Evolutionary conservation across 768 basidiomycete species (phyloP), one percentile per base, ranked within the genome.

Genomic region (Lactarius quietus): DNA sequence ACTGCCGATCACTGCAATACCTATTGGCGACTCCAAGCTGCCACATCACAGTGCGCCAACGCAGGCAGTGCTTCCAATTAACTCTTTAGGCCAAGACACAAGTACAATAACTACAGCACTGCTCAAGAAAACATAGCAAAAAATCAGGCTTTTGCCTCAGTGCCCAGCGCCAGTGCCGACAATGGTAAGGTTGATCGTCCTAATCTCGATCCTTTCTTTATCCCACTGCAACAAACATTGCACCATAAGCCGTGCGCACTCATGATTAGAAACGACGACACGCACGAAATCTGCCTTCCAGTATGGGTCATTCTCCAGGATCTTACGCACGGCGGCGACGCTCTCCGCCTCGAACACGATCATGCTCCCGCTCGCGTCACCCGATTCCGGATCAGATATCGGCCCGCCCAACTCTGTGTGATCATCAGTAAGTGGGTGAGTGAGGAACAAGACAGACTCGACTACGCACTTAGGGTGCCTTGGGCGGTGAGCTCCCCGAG

Each of bases 301-400:
- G 64, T 83, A 83, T 1, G 77, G n/a, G 62, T 83, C 82, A 45
- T 66, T 66, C 68, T 83, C 76, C 20, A 80, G 71, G 38, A 74
- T 57, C 73, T 81, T 74, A 55, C 73, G 73, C 56, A 78, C 77
- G 3, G 73, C 78, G 39, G 84, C 85, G 51, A 86, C 73, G 36
- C 76, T 81, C 58, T 81, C 80, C 2, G 83, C 84, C 69, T 87
- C 80, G 59, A 78, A 81, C 28, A 89, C 76, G 51, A 87, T 76
- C 63, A 80, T 74, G 0, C 85, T 88, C n/a, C 85, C 87, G 39
- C 86, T 74, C 75, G 89, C 79, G 72, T 84, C 86, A 73, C 80
- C 57, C 36, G 36, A 35, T 5, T 17, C 38, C 1, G 57, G 48
- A 33, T 63, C 63, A 7, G 48, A 29, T n/a, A 51, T 3, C 36